phyloP scores from a whole-genome alignment of 306 rosid species.

The Begonia fuchsioides region DNA sequence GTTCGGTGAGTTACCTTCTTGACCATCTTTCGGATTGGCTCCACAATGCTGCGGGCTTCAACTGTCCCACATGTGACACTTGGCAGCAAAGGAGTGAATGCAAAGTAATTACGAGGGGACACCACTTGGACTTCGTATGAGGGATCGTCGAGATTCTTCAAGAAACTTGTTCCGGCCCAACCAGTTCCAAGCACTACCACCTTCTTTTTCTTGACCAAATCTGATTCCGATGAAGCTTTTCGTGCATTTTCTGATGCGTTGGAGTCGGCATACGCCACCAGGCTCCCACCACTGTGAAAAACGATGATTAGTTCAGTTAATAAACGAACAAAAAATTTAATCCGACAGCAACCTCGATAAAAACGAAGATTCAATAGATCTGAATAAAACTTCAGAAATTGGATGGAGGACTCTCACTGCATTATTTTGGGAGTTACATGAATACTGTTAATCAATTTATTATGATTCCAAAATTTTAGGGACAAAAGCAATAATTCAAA shows the following conservation, averaged over 20 bases:
- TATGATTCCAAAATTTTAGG: too few species aligned
- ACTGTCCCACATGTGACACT: slow-evolving; percentile 93
- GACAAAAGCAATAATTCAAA: too few species aligned
- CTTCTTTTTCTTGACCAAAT: slow-evolving; percentile 36
- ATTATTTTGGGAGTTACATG: too few species aligned
- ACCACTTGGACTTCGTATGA: slow-evolving; percentile 68
- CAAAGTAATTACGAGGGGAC: slow-evolving; percentile 88
- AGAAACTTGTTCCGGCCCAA: slow-evolving; percentile 88
- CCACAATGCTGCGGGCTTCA: slow-evolving; percentile 89
- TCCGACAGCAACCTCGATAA: too few species aligned
- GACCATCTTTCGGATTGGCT: slow-evolving; percentile 71
- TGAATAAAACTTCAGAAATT: too few species aligned
- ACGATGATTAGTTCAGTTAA: slow-evolving; percentile 1
- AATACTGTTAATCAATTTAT: too few species aligned
- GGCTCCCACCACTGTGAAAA: slow-evolving; percentile 62
- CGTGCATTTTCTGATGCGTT: slow-evolving; percentile 10
- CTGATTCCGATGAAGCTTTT: slow-evolving; percentile 20
- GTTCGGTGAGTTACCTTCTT: slow-evolving; percentile 33
- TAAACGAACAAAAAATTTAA: not conserved
- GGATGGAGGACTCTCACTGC: too few species aligned
- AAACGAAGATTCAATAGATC: too few species aligned
- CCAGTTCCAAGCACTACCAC: slow-evolving; percentile 98
- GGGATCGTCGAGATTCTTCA: slow-evolving; percentile 53
- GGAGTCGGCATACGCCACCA: slow-evolving; percentile 53
- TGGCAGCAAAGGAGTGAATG: slow-evolving; percentile 87